Evolutionary conservation across 2,329 filamentous ascomycete genomes (phyloP), one percentile per base, ranked within the genome.

Genomic region (Celoporthe dispersa): DNA sequence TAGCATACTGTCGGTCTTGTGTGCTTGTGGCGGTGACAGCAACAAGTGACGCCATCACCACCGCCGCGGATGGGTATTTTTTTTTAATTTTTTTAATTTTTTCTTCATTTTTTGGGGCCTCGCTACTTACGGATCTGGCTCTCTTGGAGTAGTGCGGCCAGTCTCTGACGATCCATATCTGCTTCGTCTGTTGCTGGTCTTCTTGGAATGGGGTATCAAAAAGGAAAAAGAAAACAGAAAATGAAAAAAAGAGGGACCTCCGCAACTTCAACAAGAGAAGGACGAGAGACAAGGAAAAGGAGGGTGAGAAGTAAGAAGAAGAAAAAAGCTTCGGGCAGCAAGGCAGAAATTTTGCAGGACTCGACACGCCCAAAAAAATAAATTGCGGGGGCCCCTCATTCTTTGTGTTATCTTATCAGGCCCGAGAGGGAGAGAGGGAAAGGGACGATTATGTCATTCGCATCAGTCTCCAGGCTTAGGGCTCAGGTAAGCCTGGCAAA

Each of bases 101-200:
- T 9, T 28, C 25, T 44, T n/a, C 2, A 8, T 11, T 11, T 48
- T 12, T 11, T 11, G 9, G 37, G 37, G 2, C 37, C 37, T 39
- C 37, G 37, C 37, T 65, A 90, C 92, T 84, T 84, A 96, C 93
- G 94, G 81, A 94, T 90, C 83, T 97, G 88, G 77, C 95, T 90
- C 83, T 92, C 91, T 87, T 96, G 89, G 80, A 98, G 89, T 83
- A 97, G 90, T 84, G 92, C 87, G 75, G 96, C 87, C 80, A 98
- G 94, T 83, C 92, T 90, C 81, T 93, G 90, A 81, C 93, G 88
- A 81, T 94, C 91, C 92, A 94, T 94, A 78, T 72, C 81, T 28
- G 59, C 57, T 48, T 57, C 60, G 12, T 64, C 39, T 19, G 25
- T 28, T 33, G 41, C 62, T 31, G 62, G 14, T 25, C 25, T 31